Base-by-base conservation (phyloP, 2,329 filamentous ascomycete genomes). In the Geoglossum cookeanum region DNA sequence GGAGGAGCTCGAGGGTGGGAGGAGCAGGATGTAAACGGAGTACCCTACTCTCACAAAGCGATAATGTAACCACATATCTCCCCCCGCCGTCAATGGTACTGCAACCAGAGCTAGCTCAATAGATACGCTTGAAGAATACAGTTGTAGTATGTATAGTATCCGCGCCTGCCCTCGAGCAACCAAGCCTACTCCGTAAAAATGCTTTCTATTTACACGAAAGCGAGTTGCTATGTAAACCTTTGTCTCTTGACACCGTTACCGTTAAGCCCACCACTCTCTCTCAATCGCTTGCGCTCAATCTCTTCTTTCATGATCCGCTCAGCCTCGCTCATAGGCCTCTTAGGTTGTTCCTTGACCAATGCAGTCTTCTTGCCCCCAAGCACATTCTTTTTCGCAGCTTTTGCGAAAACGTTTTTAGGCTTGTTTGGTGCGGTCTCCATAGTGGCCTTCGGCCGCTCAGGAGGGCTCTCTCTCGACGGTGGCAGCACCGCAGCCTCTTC, bases 311-410 rank as follows among this genome's bases (percentile, higher is more conserved):
- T 51, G 45, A 92, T 94, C 56, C 84, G 78, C 70, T 91, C 88
- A 2, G 83, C 84, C 66, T 94, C 87, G 64, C 85, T 91, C 78
- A 94, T 91, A 64, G 67, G 68, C 65, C 86, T 92, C 74, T 86
- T 88, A 1, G 81, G 82, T 17, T 57, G 15, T 32, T 80, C 80
- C 57, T 69, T 67, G 22, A 68, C 66, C 3, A 78, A 70, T 9
- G 74, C 76, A 35, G 22, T 33, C 32, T 53, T 87, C 69, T 87
- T 87, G 2, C 76, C 72, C 1, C 78, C 76, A 1, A 87, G 71
- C 0, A 83, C 81, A 61, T 90, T 91, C 72, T 88, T 53, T 9
- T 53, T 53, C 90, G 70, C 72, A 2, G 70, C 70, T 8, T 67
- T 64, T 0, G 76, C 73, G 61, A 94, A 92, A 0, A 92, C 85